Base-by-base conservation (phyloP, 1,284 basidiomycete genomes). In the Melampsora americana region DNA sequence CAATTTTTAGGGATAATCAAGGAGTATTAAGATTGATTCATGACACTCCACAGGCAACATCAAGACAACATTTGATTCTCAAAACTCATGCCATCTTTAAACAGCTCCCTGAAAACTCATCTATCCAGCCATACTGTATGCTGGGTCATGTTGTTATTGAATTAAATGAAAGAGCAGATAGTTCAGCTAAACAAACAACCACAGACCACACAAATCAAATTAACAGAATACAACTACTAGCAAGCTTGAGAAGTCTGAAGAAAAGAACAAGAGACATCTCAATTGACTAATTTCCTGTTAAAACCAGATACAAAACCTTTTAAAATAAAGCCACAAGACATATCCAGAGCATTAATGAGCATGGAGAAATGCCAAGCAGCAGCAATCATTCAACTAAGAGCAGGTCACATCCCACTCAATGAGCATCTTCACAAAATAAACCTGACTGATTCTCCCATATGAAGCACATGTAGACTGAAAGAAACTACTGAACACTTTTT, bases 151-250 rank as follows among this genome's bases (percentile, higher is more conserved):
- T 32, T 14, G 67, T 26, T 7, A 59, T 69, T 26, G 23, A 28
- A 9, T 48, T 28, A 9, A 69, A 69, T 44, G 67, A 69, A 69
- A 20, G 56, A 2, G 67, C 67, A 3, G 50, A 69, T n/a, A 59
- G n/a, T 28, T 39, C 60, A 20, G 67, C 67, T 5, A 66, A 66
- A 48, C 4, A 16, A 66, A 42, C n/a, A n/a, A n/a, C 11, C 23
- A 44, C 18, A 35, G 28, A n/a, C 6, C n/a, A n/a, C n/a, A n/a
- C n/a, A n/a, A n/a, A n/a, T n/a, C n/a, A n/a, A n/a, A n/a, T n/a
- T n/a, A n/a, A n/a, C n/a, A n/a, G n/a, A n/a, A n/a, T n/a, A n/a
- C n/a, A n/a, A n/a, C n/a, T n/a, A n/a, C n/a, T n/a, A n/a, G n/a
- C n/a, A n/a, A n/a, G n/a, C n/a, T n/a, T n/a, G n/a, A n/a, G n/a